Conservation (phyloP, 2,329 filamentous ascomycete species). For the Byssoonygena ceratinophila region DNA sequence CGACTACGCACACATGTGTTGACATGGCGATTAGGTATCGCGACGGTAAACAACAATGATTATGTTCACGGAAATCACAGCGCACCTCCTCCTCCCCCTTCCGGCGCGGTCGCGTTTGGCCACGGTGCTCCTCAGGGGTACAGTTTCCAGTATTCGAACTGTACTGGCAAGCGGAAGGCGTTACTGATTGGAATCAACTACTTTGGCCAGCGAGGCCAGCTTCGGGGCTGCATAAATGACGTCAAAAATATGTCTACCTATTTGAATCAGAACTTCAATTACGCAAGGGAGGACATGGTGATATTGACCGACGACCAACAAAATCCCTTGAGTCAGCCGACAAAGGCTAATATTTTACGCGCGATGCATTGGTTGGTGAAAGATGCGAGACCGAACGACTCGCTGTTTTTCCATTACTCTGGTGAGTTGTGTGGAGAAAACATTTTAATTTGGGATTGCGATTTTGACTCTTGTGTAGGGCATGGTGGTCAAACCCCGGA, state of each 20-base stretch:
- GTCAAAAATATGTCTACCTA: conserved; percentile 95
- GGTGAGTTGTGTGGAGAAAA: conserved; percentile 42
- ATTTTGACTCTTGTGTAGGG: conserved; percentile 36
- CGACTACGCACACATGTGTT: neutral
- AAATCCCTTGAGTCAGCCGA: conserved; percentile 93
- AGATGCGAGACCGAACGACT: conserved; percentile 83
- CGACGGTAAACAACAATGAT: conserved; percentile 41
- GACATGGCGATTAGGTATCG: conserved; percentile 18
- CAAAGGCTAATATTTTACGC: conserved; percentile 85
- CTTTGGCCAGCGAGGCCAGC: conserved; percentile 80
- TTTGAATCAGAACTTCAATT: conserved; percentile 77
- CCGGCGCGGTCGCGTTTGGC: conserved; percentile 61
- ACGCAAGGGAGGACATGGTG: conserved; percentile 94
- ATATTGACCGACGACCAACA: conserved; percentile 93
- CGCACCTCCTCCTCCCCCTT: conserved; percentile 56
- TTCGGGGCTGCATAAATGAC: conserved; percentile 92
- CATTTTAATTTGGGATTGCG: neutral
- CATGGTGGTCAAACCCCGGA: conserved; percentile 68
- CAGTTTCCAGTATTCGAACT: conserved; percentile 82
- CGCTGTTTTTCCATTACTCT: conserved; percentile 95
- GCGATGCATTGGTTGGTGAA: conserved; percentile 98
- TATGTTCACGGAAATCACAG: conserved; percentile 48
- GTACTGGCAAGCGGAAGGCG: conserved; percentile 78
- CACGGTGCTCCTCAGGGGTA: conserved; percentile 70
- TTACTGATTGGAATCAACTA: conserved; percentile 94